A percentile compares a stretch with the other conserved stretches of the same genome.
phyloP scores from a whole-genome alignment of 2,329 filamentous ascomycete species.

The Sporothrix globosa region DNA sequence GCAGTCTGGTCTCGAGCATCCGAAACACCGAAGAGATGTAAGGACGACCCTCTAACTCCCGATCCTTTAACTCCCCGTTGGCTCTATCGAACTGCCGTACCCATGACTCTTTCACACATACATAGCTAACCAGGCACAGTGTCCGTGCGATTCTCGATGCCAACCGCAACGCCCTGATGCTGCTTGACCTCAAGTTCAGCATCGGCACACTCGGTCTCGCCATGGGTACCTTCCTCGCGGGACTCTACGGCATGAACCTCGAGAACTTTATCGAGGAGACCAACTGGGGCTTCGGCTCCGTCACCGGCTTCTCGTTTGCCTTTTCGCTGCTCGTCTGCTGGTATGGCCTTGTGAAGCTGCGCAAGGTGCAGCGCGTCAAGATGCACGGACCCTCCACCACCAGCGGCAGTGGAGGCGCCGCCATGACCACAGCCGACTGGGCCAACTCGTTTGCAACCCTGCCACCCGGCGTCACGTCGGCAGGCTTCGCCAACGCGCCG shows the following conservation, averaged over 20 bases:
- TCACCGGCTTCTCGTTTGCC: constrained; percentile 70
- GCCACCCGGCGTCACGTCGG: constrained; percentile 20
- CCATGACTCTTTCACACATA: not conserved
- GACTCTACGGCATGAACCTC: constrained; percentile 99
- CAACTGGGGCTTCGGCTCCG: constrained; percentile 77
- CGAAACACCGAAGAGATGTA: constrained; percentile 98
- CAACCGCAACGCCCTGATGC: constrained; percentile 97
- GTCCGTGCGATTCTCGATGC: constrained; percentile 94
- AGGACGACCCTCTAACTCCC: constrained; percentile 43
- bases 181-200: constrained; percentile 93
- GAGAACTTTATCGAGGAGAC: constrained; percentile 98
- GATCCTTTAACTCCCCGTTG: too few relatives aligned
- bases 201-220: constrained; percentile 94
- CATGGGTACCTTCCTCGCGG: constrained; percentile 91
- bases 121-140: constrained; percentile 53
- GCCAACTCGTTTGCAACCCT: constrained; percentile 27
- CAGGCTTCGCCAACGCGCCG: constrained; percentile 52
- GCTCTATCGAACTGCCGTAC: too few relatives aligned
- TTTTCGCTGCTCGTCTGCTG: constrained; percentile 78
- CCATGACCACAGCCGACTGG: constrained; percentile 7
- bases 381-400: constrained; percentile 39
- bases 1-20: constrained; percentile 91
- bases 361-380: constrained; percentile 55
- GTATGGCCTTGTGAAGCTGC: constrained; percentile 81
- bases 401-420: constrained; percentile 13